Evolutionary conservation across 1,284 basidiomycete genomes (phyloP).

Genomic region (Cutaneotrichosporon spelunceum): DNA sequence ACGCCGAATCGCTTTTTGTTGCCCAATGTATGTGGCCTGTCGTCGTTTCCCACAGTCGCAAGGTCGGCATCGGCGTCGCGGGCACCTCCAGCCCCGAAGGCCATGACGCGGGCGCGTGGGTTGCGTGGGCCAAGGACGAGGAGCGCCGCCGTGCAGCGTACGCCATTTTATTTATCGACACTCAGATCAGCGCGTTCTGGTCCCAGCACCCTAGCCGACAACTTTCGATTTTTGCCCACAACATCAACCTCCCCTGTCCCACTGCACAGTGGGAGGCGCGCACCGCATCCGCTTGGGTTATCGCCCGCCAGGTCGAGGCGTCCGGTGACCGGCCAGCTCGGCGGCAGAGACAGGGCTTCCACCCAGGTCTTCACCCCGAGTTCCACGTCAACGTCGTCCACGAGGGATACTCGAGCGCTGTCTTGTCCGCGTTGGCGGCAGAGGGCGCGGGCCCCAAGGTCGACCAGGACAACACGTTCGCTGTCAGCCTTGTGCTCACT

Average conservation of each 20-base stretch:
- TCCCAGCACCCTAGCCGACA: slow-evolving; percentile 42
- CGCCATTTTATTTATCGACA: slow-evolving; percentile 42
- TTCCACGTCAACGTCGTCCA: slow-evolving; percentile 33
- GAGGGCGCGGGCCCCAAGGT: slow-evolving; percentile 25
- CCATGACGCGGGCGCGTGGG: slow-evolving; percentile 36
- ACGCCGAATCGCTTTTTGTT: slow-evolving; percentile 36
- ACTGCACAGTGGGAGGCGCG: slow-evolving; percentile 38
- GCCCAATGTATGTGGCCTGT: slow-evolving; percentile 47
- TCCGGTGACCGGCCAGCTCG: not conserved
- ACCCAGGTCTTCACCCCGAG: slow-evolving; percentile 43
- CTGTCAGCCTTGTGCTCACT: slow-evolving; percentile 35
- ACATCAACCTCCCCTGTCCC: slow-evolving; percentile 36
- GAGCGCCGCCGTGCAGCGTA: slow-evolving; percentile 45
- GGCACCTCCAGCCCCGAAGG: slow-evolving; percentile 18
- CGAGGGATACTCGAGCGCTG: slow-evolving; percentile 38
- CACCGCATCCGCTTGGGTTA: slow-evolving; percentile 35
- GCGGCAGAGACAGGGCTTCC: slow-evolving; percentile 13
- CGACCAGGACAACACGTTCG: slow-evolving; percentile 34
- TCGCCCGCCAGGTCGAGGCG: slow-evolving; percentile 13
- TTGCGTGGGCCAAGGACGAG: slow-evolving; percentile 42
- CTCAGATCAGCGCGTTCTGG: slow-evolving; percentile 44
- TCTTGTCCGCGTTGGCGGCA: slow-evolving; percentile 33
- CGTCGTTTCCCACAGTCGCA: slow-evolving; percentile 41
- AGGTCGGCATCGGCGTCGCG: slow-evolving; percentile 42
- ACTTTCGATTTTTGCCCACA: slow-evolving; percentile 45